phyloP scores from a whole-genome alignment of 805 yeast species.

The Ascoidea rubescens region DNA sequence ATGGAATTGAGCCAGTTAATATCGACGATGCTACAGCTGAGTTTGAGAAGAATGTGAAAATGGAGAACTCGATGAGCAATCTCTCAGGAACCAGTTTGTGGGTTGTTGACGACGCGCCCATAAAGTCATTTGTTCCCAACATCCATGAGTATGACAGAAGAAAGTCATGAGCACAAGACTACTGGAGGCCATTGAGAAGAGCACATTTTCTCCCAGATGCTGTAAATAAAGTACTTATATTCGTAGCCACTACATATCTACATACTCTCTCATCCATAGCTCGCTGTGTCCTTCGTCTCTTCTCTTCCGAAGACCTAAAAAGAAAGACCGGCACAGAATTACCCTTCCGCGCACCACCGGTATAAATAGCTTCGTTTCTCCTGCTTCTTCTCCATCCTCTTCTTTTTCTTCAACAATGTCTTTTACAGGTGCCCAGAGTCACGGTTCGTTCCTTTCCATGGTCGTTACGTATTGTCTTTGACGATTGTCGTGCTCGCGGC shows the following conservation, averaged over 20 bases:
- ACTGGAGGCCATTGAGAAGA: too few species aligned
- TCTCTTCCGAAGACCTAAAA: too few species aligned
- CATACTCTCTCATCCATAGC: too few species aligned
- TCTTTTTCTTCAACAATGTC: slow-evolving; percentile 11
- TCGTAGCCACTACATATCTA: too few species aligned
- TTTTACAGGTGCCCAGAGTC: slow-evolving; percentile 13
- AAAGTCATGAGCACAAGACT: slow-evolving; percentile 8
- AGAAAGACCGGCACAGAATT: too few species aligned
- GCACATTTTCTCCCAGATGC: too few species aligned
- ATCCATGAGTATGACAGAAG: slow-evolving; percentile 43
- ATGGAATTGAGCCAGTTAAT: slow-evolving; percentile 41
- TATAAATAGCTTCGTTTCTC: neutral
- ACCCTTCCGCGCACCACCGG: too few species aligned
- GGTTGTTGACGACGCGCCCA: slow-evolving; percentile 36
- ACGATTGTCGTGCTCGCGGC: slow-evolving; percentile 80
- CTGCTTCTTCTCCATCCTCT: slow-evolving; percentile 1
- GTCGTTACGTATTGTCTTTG: slow-evolving; percentile 9
- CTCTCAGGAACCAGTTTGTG: slow-evolving; percentile 43
- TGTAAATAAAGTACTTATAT: too few species aligned
- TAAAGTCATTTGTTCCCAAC: slow-evolving; percentile 42
- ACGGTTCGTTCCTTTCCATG: slow-evolving; percentile 11
- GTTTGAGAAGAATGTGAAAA: slow-evolving; percentile 44
- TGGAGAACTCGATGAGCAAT: slow-evolving; percentile 40
- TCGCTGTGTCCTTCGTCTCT: too few species aligned
- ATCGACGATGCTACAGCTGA: slow-evolving; percentile 38